Evolutionary conservation across 164 flowering plant species (phyloP).

Genomic region (Nelumbo lutea): DNA sequence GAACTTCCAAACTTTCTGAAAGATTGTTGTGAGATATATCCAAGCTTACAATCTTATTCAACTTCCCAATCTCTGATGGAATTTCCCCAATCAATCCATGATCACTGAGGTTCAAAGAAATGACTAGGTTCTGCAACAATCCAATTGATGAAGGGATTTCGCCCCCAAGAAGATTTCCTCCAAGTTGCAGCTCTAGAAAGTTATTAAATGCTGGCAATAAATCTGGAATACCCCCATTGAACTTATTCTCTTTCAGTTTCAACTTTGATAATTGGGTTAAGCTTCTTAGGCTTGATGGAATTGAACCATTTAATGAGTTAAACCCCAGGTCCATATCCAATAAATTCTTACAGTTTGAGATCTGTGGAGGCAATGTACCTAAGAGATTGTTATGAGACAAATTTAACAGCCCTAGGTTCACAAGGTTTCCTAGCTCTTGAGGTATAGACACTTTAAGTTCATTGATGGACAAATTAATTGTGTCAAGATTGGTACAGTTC

Average conservation of each 20-base stretch:
- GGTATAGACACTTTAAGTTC: conserved; percentile 38
- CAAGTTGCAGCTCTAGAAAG: conserved; percentile 55
- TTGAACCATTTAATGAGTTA: conserved; percentile 43
- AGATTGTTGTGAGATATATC: conserved; percentile 50
- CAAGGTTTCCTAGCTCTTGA: conserved; percentile 33
- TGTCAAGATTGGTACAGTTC: conserved; percentile 27
- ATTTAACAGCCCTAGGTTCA: conserved; percentile 24
- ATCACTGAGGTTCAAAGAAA: conserved; percentile 57
- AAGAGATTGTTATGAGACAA: conserved; percentile 37
- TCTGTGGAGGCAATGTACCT: conserved; percentile 40
- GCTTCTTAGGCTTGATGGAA: conserved; percentile 34
- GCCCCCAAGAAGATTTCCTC: conserved; percentile 60
- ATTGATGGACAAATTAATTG: conserved; percentile 13
- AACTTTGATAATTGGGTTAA: conserved; percentile 27
- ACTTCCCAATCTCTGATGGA: conserved; percentile 34
- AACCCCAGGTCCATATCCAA: conserved; percentile 34
- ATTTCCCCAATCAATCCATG: conserved; percentile 49
- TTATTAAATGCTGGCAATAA: conserved; percentile 35
- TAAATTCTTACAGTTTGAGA: conserved; percentile 33
- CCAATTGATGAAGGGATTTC: conserved; percentile 52
- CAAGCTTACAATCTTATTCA: conserved; percentile 26
- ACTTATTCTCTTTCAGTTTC: conserved; percentile 37
- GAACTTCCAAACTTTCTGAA: conserved; percentile 22
- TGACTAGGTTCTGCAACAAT: conserved; percentile 29
- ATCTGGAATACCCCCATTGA: conserved; percentile 42